Conservation (phyloP, 2,329 filamentous ascomycete genomes). For the Canariomyces notabilis region DNA sequence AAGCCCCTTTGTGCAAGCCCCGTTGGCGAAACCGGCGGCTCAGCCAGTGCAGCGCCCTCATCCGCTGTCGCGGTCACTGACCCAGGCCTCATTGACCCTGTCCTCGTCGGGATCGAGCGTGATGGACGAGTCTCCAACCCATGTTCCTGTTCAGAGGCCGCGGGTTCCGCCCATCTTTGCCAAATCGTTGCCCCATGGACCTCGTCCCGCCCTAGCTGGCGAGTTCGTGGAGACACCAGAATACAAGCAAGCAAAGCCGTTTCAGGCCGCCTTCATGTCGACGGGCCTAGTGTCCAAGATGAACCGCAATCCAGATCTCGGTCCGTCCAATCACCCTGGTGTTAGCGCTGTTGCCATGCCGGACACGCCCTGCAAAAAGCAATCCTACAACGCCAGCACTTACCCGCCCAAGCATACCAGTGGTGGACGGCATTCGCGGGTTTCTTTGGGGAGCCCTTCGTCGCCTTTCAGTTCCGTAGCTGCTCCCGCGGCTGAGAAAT, state of each 20-base stretch:
- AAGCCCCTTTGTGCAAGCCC: slow-evolving; percentile 56
- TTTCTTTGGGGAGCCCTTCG: slow-evolving; percentile 72
- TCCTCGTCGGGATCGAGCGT: slow-evolving; percentile 80
- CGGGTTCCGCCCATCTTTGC: slow-evolving; percentile 55
- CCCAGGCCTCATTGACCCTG: slow-evolving; percentile 78
- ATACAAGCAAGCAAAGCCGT: slow-evolving; percentile 71
- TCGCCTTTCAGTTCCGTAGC: slow-evolving; percentile 70
- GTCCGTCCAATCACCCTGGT: slow-evolving; percentile 41
- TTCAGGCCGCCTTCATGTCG: slow-evolving; percentile 83
- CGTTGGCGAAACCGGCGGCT: slow-evolving; percentile 48
- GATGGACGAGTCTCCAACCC: slow-evolving; percentile 65
- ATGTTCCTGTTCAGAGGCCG: slow-evolving; percentile 55
- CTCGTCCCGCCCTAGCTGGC: slow-evolving; percentile 45
- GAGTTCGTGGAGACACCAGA: slow-evolving; percentile 67
- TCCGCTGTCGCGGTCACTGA: slow-evolving; percentile 80
- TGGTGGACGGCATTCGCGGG: slow-evolving; percentile 56
- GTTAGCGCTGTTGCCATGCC: slow-evolving; percentile 64
- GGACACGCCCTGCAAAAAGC: slow-evolving; percentile 94
- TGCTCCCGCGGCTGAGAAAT: slow-evolving; percentile 37
- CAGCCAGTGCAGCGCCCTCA: slow-evolving; percentile 56
- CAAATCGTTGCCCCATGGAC: slow-evolving; percentile 68
- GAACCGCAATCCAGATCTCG: slow-evolving; percentile 74
- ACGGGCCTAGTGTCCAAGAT: slow-evolving; percentile 94
- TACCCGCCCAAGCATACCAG: slow-evolving; percentile 56
- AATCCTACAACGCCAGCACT: slow-evolving; percentile 63